Conservation (phyloP, 805 yeast genomes). For the Saturnispora bothae region DNA sequence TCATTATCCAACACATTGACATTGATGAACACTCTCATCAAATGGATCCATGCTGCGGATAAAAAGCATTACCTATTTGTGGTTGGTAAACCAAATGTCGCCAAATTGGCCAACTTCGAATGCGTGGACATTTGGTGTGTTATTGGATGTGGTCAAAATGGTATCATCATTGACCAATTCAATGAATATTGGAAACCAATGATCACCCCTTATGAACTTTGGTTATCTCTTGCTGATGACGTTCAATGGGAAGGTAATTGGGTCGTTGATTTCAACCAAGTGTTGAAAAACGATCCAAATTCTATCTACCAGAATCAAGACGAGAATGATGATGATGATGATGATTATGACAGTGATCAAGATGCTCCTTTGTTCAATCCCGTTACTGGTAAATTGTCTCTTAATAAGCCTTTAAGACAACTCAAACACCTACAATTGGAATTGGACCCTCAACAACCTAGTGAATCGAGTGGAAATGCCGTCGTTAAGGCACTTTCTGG, state of each 20-base stretch:
- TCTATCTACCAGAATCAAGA: constrained; percentile 21
- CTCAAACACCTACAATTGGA: constrained; percentile 56
- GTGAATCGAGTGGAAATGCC: constrained; percentile 17
- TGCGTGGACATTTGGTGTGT: constrained; percentile 92
- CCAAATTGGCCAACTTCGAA: constrained; percentile 92
- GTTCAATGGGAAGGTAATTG: constrained; percentile 89
- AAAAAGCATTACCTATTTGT: constrained; percentile 91
- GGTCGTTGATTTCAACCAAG: constrained; percentile 66
- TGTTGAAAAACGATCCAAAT: constrained; percentile 32
- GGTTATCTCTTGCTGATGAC: constrained; percentile 66
- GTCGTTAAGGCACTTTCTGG: constrained; percentile 48
- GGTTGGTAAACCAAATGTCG: constrained; percentile 96
- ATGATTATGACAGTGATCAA: constrained; percentile 27
- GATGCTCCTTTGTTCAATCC: constrained; percentile 81
- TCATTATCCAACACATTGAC: constrained; percentile 65
- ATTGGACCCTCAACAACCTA: constrained; percentile 23
- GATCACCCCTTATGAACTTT: constrained; percentile 85
- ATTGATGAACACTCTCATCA: constrained; percentile 51
- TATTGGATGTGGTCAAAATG: constrained; percentile 90
- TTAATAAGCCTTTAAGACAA: constrained; percentile 68
- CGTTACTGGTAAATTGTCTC: constrained; percentile 68
- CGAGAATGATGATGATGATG: constrained; percentile 9
- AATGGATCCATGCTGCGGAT: constrained; percentile 59
- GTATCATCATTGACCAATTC: constrained; percentile 68
- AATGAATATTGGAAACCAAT: constrained; percentile 85